Conservation (phyloP, 768 basidiomycete genomes). For the Hydnomerulius pinastri region DNA sequence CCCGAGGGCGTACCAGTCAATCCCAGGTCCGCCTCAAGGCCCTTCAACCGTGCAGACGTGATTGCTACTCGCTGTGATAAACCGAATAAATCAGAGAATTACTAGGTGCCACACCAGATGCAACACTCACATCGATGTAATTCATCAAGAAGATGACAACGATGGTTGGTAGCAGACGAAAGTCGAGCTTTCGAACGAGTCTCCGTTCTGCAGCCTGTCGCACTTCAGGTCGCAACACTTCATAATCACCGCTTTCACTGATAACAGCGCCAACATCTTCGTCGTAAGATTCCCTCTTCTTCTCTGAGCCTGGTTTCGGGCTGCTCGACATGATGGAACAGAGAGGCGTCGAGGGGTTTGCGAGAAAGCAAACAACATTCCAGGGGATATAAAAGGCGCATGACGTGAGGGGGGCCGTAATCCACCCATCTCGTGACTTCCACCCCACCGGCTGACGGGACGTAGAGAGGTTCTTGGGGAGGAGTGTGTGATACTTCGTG, state of each 20-base stretch:
- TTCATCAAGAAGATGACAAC: constrained; percentile 66
- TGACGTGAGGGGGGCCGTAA: background rate
- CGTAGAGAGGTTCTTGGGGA: background rate
- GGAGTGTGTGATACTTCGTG: background rate
- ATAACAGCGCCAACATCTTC: background rate
- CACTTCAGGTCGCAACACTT: constrained; percentile 1
- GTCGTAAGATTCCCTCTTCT: constrained; percentile 13
- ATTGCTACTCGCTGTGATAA: constrained; percentile 45
- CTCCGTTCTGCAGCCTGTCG: constrained; percentile 15
- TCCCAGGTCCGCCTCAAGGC: constrained; percentile 49
- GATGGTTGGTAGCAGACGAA: constrained; percentile 56
- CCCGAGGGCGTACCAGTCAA: constrained; percentile 39
- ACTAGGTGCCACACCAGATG: background rate
- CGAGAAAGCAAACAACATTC: background rate
- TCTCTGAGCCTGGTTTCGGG: constrained; percentile 7
- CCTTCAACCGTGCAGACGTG: constrained; percentile 52
- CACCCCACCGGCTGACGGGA: background rate
- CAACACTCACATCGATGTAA: constrained; percentile 56
- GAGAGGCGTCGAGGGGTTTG: background rate
- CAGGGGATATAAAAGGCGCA: constrained; percentile 3
- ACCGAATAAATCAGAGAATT: background rate
- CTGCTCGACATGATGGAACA: constrained; percentile 12
- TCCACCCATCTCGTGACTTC: background rate
- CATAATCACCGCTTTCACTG: background rate
- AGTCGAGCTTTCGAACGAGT: constrained; percentile 59